Evolutionary conservation across 1,139 yeast genomes (phyloP).

Genomic region (Hyphopichia fennica): DNA sequence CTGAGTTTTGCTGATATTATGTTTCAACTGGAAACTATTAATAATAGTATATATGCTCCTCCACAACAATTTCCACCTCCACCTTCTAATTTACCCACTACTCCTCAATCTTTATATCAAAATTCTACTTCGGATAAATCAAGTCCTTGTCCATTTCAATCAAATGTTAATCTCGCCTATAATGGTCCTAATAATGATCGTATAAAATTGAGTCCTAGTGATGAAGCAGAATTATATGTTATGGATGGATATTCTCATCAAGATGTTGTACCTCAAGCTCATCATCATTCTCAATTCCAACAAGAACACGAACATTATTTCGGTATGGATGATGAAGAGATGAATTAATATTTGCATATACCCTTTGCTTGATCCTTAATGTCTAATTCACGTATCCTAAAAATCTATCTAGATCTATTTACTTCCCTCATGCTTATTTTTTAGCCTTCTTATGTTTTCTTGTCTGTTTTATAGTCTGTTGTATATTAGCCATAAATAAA

Average conservation of each 20-base stretch:
- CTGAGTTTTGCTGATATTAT: constrained; percentile 36
- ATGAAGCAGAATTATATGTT: constrained; percentile 43
- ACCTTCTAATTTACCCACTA: constrained; percentile 3
- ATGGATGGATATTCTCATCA: constrained; percentile 31
- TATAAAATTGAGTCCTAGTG: constrained; percentile 34
- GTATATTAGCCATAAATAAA: too few species aligned
- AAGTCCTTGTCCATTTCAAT: background rate
- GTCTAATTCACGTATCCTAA: too few species aligned
- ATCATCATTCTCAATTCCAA: constrained; percentile 17
- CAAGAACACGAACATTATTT: constrained; percentile 44
- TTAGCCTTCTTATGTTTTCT: too few species aligned
- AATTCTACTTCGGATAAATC: background rate
- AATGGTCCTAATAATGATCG: too few species aligned
- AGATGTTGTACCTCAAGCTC: too few species aligned
- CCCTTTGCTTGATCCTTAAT: too few species aligned
- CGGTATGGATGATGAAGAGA: constrained; percentile 30
- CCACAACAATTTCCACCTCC: constrained; percentile 5
- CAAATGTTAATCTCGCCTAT: too few species aligned
- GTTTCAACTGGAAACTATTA: background rate
- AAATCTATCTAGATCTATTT: too few species aligned
- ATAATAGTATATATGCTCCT: constrained; percentile 1
- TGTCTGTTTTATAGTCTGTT: too few species aligned
- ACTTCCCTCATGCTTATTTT: too few species aligned
- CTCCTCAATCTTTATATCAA: constrained; percentile 9
- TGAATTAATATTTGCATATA: background rate